Base-by-base conservation (phyloP, 1,139 yeast species). In the Geotrichum reessii region DNA sequence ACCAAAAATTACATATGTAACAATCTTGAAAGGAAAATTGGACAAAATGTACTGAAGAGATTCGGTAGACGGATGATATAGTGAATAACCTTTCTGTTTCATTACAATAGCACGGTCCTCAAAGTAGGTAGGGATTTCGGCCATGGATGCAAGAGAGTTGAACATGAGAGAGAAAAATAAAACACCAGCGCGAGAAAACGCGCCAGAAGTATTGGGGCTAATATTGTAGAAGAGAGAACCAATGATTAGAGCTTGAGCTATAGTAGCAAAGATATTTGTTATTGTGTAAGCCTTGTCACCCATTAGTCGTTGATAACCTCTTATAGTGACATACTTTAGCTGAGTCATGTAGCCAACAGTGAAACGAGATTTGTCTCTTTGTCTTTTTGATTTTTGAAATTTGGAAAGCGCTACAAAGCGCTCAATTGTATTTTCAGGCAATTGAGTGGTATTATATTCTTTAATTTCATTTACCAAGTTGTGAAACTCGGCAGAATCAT, bases 11-110 rank as follows among this genome's bases (percentile, higher is more conserved):
- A 79, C 63, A 54, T 82, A 73, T 61, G 80, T 77, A 47, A 74
- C 62, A 11, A 81, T 61, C 66, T 84, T 84, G 27, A 78, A 73
- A 3, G 89, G 88, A 54, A 83, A 68, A 65, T 83, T 86, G 33
- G 86, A 79, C 56, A 83, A 69, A 63, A 83, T 76, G 57, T 79
- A 78, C 60, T 84, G 85, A 53, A 84, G 68, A 7, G 87, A 83
- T 69, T 85, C 87, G n/a, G 85, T 85, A 46, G 87, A 80, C 40
- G 85, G 82, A 62, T 83, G 84, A 65, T 84, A 85, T 71, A 85
- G 76, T 3, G 87, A 84, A 67, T 81, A 84, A 31, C 81, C 77
- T 64, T 81, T 81, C 65, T 84, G 89, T 69, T 84, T 84, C 62
- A 81, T 81, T 53, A 83, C 76, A 66, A 84, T 80, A 22, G 83